These are phyloP conservation scores for Tolypocladium sp. DNA, from an alignment of 2,329 filamentous ascomycete genomes.

Conservation along the genomic window DNA sequence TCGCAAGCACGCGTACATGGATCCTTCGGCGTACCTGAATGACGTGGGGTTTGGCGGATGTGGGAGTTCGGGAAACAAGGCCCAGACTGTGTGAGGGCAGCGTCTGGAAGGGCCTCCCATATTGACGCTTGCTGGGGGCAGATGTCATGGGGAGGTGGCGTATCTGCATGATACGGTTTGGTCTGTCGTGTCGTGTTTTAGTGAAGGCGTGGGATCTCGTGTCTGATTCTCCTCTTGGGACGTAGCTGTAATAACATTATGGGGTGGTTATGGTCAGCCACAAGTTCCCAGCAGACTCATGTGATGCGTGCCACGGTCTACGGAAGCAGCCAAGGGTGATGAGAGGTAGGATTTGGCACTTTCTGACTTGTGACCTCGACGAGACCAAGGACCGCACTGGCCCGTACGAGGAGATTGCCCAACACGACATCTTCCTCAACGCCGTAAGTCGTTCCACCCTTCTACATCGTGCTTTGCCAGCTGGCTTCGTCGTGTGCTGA, in stretches of 20 bases:
- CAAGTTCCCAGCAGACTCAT: neutral
- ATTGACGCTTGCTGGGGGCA: neutral
- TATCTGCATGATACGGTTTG: neutral
- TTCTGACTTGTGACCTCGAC: constrained; percentile 53
- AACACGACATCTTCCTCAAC: constrained; percentile 73
- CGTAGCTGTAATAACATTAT: neutral
- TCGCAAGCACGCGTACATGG: constrained; percentile 9
- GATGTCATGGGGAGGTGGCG: neutral
- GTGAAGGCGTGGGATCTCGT: neutral
- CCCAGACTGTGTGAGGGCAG: neutral
- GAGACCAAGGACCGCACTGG: constrained; percentile 62
- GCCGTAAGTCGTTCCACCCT: constrained; percentile 15
- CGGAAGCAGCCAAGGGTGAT: too few species aligned
- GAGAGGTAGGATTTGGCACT: too few species aligned
- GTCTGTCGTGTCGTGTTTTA: neutral
- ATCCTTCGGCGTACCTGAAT: neutral
- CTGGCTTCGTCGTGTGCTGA: neutral
- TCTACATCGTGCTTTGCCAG: neutral
- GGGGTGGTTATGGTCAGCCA: neutral
- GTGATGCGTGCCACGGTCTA: neutral
- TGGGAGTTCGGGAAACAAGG: neutral
- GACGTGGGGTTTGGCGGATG: neutral
- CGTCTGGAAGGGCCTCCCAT: neutral
- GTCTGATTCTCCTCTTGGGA: neutral
- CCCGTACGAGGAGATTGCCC: constrained; percentile 69